Evolutionary conservation across 1,284 basidiomycete species (phyloP), one percentile per base, ranked within the genome.

Genomic region (Irpex rosettiformis): DNA sequence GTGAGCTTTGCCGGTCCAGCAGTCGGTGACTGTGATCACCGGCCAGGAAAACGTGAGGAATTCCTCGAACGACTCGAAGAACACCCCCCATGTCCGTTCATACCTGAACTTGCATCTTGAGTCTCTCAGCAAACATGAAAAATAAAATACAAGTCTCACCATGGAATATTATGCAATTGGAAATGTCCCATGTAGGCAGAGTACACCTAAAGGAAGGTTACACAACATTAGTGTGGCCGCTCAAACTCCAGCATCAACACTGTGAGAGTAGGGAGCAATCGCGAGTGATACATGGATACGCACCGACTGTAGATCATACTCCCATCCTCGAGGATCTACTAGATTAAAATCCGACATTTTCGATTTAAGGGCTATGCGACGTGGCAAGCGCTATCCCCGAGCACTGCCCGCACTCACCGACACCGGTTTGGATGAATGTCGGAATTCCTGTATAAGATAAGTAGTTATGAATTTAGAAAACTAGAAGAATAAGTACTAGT

Each of bases 41-140:
- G 92, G 91, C 92, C 92, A 94, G 28, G 88, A 90, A 69, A 93
- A 94, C 7, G 84, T 80, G 42, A 94, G 79, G 70, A 94, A 94
- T 43, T 85, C 86, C 60, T 90, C 88, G 70, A 94, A 94, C 0
- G 88, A 83, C 53, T 84, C 81, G 73, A 94, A 94, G 58, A 90
- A 79, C 54, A 87, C 83, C 2, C 89, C 88, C 91, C 92, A 94
- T 47, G 89, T 84, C 58, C 86, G 83, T 62, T 93, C 88, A 64
- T 87, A 88, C 88, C 89, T 90, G n/a, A 37, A 13, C 11, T 25
- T 59, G 7, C 57, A 48, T 25, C 37, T 16, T 60, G 52, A 61
- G 18, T 47, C 33, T 47, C 30, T 13, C 1, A 22, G 8, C 0
- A 8, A 11, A 11, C 21, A 11, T 57, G 58, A 33, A 52, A 29